Evolutionary conservation across 2,329 filamentous ascomycete genomes (phyloP).

Genomic region (Ceratocystis eucalypticola): DNA sequence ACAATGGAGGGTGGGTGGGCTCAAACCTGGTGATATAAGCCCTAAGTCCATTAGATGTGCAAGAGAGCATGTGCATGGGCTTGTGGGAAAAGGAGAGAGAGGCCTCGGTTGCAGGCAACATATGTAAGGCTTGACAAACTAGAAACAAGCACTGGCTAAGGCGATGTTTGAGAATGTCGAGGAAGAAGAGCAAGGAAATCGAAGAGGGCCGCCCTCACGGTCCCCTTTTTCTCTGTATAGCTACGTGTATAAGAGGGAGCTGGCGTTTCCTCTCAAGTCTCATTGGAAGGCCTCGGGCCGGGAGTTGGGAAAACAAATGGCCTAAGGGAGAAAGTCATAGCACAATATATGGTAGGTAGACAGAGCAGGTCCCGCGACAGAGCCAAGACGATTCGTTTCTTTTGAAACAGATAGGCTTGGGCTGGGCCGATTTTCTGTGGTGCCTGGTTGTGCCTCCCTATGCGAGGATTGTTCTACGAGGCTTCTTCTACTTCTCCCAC

Average conservation of each 20-base stretch:
- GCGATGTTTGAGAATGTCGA: too few species aligned
- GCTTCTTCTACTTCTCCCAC: background rate
- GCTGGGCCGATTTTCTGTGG: background rate
- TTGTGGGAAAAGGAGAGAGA: background rate
- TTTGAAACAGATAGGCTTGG: background rate
- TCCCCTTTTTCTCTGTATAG: background rate
- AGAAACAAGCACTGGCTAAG: too few species aligned
- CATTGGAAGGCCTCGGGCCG: too few species aligned
- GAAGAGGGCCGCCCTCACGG: too few species aligned
- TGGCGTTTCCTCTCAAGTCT: too few species aligned
- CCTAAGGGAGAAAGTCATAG: background rate
- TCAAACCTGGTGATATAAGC: background rate
- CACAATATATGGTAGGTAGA: background rate
- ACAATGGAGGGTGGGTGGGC: background rate
- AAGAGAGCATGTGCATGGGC: background rate
- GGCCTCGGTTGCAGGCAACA: too few species aligned
- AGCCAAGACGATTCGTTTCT: background rate
- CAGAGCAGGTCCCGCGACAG: background rate
- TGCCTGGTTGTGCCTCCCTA: too few species aligned
- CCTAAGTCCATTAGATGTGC: background rate
- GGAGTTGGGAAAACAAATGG: background rate
- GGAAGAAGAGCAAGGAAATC: too few species aligned
- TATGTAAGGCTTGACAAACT: too few species aligned
- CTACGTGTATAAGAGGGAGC: background rate
- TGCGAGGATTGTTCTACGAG: too few species aligned